Conservation (phyloP, 192 early-diverging fungal species). For the Backusella australiensis region DNA sequence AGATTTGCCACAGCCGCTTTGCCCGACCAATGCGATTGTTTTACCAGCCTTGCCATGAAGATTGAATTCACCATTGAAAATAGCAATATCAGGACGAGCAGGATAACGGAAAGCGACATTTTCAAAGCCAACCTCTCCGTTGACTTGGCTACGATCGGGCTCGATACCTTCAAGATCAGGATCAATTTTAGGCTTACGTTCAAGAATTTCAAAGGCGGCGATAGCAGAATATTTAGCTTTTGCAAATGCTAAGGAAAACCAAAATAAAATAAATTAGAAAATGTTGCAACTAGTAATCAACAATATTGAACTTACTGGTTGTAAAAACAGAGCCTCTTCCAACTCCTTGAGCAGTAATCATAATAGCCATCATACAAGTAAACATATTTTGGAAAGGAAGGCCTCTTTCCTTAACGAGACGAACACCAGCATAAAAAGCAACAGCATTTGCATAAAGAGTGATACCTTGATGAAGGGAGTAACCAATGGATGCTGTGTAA, state of each 20-base stretch:
- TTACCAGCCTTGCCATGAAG: constrained; percentile 50
- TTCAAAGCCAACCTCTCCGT: constrained; percentile 50
- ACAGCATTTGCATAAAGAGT: constrained; percentile 74
- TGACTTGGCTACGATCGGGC: constrained; percentile 31
- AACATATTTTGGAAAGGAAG: constrained; percentile 55
- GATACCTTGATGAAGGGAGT: constrained; percentile 69
- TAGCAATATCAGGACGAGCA: constrained; percentile 53
- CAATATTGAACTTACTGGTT: constrained; percentile 36
- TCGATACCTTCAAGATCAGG: constrained; percentile 41
- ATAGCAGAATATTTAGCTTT: constrained; percentile 81
- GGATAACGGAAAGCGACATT: constrained; percentile 69
- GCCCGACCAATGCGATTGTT: constrained; percentile 84
- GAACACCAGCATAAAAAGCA: constrained; percentile 73
- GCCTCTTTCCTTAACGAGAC: constrained; percentile 51
- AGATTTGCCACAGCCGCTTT: constrained; percentile 84
- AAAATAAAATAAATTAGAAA: background rate
- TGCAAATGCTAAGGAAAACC: constrained; percentile 39
- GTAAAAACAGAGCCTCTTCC: constrained; percentile 67
- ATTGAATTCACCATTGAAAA: constrained; percentile 59
- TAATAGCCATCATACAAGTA: constrained; percentile 72
- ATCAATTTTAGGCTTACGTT: constrained; percentile 70
- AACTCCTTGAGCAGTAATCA: constrained; percentile 66
- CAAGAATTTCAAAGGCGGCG: constrained; percentile 65
- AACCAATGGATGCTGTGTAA: constrained; percentile 65
- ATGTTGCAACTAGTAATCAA: background rate